phyloP scores from a whole-genome alignment of 768 basidiomycete genomes.

The Inosperma sp. region DNA sequence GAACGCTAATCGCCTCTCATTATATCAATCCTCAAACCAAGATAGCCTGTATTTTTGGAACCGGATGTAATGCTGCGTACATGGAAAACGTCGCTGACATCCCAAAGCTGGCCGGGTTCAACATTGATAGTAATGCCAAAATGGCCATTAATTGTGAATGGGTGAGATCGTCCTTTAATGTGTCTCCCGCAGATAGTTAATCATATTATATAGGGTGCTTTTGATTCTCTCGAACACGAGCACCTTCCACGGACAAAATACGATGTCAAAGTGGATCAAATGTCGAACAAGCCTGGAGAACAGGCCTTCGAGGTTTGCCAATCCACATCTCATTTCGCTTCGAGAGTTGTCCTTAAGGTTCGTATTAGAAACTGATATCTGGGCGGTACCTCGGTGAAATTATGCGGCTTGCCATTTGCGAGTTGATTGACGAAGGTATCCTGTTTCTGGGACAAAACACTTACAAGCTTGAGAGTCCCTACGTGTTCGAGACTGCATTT shows the following conservation, averaged over 20 bases:
- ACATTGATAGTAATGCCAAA: constrained; percentile 55
- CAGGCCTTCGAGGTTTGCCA: constrained; percentile 81
- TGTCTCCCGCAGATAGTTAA: too few relatives aligned
- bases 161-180: constrained; percentile 40
- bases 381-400: constrained; percentile 97
- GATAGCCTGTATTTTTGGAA: constrained; percentile 96
- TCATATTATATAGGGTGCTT: too few relatives aligned
- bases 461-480: constrained; percentile 93
- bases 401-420: constrained; percentile 88
- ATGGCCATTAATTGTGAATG: constrained; percentile 99
- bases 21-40: constrained; percentile 90
- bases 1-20: constrained; percentile 91
- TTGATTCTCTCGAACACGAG: constrained; percentile 93
- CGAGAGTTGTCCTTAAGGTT: not conserved
- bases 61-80: constrained; percentile 97
- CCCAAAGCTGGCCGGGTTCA: constrained; percentile 76
- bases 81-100: constrained; percentile 89
- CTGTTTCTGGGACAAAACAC: constrained; percentile 98
- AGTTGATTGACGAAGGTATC: constrained; percentile 94
- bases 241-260: constrained; percentile 95
- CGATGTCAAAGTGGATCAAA: constrained; percentile 86
- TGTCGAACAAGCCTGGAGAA: constrained; percentile 94
- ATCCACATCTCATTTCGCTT: not conserved
- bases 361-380: constrained; percentile 92
- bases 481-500: constrained; percentile 94